Base-by-base conservation (phyloP, 2,329 filamentous ascomycete genomes). In the Zymoseptoria tritici region DNA sequence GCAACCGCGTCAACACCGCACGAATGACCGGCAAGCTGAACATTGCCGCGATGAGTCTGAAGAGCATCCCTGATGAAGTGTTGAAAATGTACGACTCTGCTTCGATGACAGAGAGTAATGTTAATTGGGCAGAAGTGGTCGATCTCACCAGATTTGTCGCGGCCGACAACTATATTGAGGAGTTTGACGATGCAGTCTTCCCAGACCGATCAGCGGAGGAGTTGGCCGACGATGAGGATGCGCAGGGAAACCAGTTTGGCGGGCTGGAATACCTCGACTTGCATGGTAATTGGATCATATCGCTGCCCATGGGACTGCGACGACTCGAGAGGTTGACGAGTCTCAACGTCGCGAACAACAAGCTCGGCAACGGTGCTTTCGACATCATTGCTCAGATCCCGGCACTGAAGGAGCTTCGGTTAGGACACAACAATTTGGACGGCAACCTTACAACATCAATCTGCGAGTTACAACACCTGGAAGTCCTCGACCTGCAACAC, bases 31-130 rank as follows among this genome's bases (percentile, higher is more conserved):
- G 94, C 2, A 84, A 87, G 56, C 79, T 99, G 49, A 97, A 97
- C 65, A 92, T 99, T 70, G 87, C 92, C 0, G 91, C 89, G 0
- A 83, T 97, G 80, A 84, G 85, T 1, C 75, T 99, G 49, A 88
- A 85, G 62, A 81, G 88, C 59, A 88, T 99, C 3, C 94, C 94
- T 0, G 75, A 83, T 1, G 90, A 95, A 70, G 89, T 97, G 0
- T 78, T 96, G 75, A 85, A 86, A 57, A 97, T 97, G 92, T 97
- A 97, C 72, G 89, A 91, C 67, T 79, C 90, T 19, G 86, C 91
- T 57, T 81, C 83, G 1, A 81, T 85, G 58, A 84, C 87, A 46
- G 80, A 79, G 11, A 78, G 82, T 21, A 84, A 82, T 42, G 83
- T 85, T 9, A 85, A 87, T 36, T 97, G 94, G 94, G 91, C 91